phyloP scores from a whole-genome alignment of 352 stramenopile genomes.

The Pythium scleroteichum region DNA sequence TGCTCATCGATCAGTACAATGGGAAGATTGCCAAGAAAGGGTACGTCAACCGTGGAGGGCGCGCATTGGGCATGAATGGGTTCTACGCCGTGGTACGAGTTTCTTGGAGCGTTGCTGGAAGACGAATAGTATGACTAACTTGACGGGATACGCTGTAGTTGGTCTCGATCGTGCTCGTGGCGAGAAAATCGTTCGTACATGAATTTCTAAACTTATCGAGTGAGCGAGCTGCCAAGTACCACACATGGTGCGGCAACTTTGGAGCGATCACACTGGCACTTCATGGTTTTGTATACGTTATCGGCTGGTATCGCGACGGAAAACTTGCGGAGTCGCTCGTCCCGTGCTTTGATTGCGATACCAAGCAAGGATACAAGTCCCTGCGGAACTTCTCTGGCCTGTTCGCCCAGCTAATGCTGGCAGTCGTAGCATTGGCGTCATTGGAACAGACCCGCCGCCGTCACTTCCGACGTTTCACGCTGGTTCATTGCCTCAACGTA shows the following conservation, averaged over 20 bases:
- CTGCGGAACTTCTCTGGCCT: conserved; percentile 66
- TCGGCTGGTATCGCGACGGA: conserved; percentile 52
- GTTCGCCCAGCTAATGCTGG: conserved; percentile 44
- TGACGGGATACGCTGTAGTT: conserved; percentile 20
- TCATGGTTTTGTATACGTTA: conserved; percentile 56
- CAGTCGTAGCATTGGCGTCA: conserved; percentile 45
- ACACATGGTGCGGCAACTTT: conserved; percentile 64
- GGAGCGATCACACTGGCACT: conserved; percentile 41
- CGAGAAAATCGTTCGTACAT: conserved; percentile 67
- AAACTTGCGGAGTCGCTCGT: conserved; percentile 56
- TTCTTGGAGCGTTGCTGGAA: not conserved
- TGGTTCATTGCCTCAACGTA: conserved; percentile 53
- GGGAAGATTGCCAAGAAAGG: conserved; percentile 70
- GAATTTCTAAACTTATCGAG: conserved; percentile 52
- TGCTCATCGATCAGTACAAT: conserved; percentile 61
- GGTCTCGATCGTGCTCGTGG: conserved; percentile 61
- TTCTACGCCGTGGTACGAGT: conserved; percentile 28
- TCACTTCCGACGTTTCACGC: conserved; percentile 57
- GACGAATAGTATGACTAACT: not conserved
- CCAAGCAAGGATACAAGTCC: conserved; percentile 53
- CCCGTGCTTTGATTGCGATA: conserved; percentile 47
- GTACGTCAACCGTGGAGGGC: conserved; percentile 43
- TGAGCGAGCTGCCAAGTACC: conserved; percentile 59
- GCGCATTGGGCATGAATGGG: conserved; percentile 73
- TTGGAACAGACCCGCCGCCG: conserved; percentile 50